These are phyloP conservation scores for Mycena amicta DNA, from an alignment of 768 basidiomycete genomes.

Conservation along the genomic window DNA sequence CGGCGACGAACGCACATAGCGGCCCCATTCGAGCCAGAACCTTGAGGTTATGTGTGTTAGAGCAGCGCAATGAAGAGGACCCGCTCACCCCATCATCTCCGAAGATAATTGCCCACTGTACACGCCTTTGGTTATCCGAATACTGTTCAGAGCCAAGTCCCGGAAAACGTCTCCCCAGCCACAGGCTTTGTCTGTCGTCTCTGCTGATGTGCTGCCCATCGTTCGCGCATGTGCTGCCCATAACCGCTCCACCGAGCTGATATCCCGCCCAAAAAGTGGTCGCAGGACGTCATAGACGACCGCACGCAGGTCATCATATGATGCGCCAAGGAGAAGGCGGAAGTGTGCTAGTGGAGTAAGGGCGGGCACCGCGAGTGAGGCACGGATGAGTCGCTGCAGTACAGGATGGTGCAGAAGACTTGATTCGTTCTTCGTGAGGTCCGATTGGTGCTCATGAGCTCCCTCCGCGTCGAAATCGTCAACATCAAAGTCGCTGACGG, in stretches of 20 bases:
- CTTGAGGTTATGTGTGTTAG: not conserved
- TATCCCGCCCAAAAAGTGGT: constrained; percentile 7
- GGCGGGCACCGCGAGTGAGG: constrained; percentile 13
- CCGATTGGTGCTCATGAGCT: not conserved
- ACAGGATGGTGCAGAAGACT: constrained; percentile 6
- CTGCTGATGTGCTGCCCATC: not conserved
- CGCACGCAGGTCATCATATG: constrained; percentile 6
- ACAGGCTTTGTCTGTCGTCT: not conserved
- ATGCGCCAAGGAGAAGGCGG: constrained; percentile 11
- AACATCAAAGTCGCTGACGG: constrained; percentile 17
- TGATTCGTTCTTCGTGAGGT: not conserved
- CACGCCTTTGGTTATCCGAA: constrained; percentile 5
- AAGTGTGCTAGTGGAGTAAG: constrained; percentile 16
- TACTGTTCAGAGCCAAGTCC: constrained; percentile 13
- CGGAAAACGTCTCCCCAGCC: constrained; percentile 9
- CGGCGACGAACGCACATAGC: constrained; percentile 14
- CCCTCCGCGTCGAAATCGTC: constrained; percentile 5
- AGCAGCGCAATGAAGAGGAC: not conserved
- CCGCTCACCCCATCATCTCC: constrained; percentile 11
- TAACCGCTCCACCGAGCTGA: not conserved
- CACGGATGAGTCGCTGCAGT: constrained; percentile 15
- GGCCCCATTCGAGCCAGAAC: constrained; percentile 22
- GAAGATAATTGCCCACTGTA: not conserved
- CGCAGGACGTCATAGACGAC: constrained; percentile 9
- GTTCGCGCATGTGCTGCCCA: constrained; percentile 5